Base-by-base conservation (phyloP, 2,329 filamentous ascomycete genomes). In the Aureobasidium subglaciale region DNA sequence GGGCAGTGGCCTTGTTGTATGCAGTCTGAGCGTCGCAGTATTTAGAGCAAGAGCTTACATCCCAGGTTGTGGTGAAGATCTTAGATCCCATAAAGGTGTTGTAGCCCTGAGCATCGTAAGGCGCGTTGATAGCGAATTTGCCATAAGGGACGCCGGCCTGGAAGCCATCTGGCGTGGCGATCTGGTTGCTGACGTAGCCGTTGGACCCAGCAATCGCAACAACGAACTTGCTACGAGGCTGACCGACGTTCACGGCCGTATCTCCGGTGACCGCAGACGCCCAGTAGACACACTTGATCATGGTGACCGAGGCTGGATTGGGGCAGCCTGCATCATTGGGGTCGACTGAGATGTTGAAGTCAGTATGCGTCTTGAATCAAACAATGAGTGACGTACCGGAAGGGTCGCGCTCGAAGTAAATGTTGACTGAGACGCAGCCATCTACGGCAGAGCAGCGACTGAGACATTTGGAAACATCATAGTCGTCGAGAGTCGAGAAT, bases 371-470 rank as follows among this genome's bases (percentile, higher is more conserved):
- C n/a, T n/a, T n/a, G n/a, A n/a, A n/a, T n/a, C n/a, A n/a, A n/a
- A n/a, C n/a, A n/a, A n/a, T n/a, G n/a, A n/a, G n/a, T n/a, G 71
- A 66, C 37, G 64, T 59, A 13, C 68, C 20, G 7, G 59, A 62
- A 9, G 70, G 70, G 52, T 71, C 67, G 40, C 70, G 65, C 56
- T 70, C 68, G 40, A 64, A 61, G 60, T 67, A 69, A 43, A 70
- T 58, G 58, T 71, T 71, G 62, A 71, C 69, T 24, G 60, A 62
- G 16, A 56, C 35, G 50, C 70, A 71, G 4, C 57, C 62, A 16
- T 35, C 22, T 5, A 58, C 57, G 22, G 61, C 58, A 49, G 68
- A 62, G 52, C 69, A 71, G 30, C 59, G 58, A n/a, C 50, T 41
- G 10, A 61, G 59, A 54, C 68, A 71, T 35, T 6, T 35, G 13